Evolutionary conservation across 192 early-diverging fungal genomes (phyloP).

Genomic region (Backusella australiensis): DNA sequence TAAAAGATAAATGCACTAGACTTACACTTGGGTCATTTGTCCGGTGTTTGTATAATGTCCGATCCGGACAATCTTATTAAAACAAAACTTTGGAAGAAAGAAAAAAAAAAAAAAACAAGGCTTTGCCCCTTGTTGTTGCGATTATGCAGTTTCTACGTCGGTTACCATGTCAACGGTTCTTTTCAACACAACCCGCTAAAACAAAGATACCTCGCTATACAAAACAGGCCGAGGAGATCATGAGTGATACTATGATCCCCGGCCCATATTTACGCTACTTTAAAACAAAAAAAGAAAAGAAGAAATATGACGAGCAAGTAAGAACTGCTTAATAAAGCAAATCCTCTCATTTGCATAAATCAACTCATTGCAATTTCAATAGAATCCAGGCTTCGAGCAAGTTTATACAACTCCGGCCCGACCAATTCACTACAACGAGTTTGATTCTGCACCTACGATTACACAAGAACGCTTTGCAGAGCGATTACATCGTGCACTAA

Average conservation of each 20-base stretch:
- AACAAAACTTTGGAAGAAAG: neutral
- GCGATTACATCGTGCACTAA: slow-evolving; percentile 30
- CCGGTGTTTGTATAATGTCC: neutral
- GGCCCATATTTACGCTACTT: slow-evolving; percentile 19
- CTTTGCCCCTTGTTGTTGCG: neutral
- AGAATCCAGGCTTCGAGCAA: slow-evolving; percentile 6
- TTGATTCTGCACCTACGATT: slow-evolving; percentile 29
- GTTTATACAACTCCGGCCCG: slow-evolving; percentile 18
- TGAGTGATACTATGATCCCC: slow-evolving; percentile 26
- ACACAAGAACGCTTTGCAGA: slow-evolving; percentile 31
- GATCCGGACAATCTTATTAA: neutral
- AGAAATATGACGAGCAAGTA: neutral
- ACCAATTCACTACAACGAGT: slow-evolving; percentile 20
- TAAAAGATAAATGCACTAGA: neutral
- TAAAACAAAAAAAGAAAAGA: slow-evolving; percentile 17
- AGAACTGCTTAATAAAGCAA: neutral
- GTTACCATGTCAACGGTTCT: neutral
- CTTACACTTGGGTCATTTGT: neutral
- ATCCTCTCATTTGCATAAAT: neutral
- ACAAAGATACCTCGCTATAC: slow-evolving; percentile 12
- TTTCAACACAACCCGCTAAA: slow-evolving; percentile 2
- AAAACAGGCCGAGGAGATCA: neutral
- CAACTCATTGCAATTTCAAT: neutral
- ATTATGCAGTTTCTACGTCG: slow-evolving; percentile 4
- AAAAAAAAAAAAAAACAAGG: neutral